These are phyloP conservation scores for Trichothecium roseum DNA, from an alignment of 2,329 filamentous ascomycete species.

Conservation along the genomic window DNA sequence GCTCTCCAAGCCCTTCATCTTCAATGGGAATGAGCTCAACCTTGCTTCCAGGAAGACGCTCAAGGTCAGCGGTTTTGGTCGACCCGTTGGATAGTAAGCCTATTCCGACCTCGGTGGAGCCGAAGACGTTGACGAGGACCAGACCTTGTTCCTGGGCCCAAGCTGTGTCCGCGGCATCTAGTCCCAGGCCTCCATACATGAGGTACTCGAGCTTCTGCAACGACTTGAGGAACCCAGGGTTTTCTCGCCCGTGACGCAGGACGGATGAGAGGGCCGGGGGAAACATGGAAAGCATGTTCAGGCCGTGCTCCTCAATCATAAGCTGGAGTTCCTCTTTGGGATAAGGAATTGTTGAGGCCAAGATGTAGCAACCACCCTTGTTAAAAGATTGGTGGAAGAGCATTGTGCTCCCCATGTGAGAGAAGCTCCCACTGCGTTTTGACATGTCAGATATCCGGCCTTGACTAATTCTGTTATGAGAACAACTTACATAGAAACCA, in stretches of 20 bases:
- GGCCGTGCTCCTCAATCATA: neutral
- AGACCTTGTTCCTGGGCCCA: neutral
- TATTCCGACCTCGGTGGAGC: neutral
- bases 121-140: neutral
- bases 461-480: no score
- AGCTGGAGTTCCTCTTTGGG: neutral
- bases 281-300: neutral
- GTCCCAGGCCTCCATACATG: neutral
- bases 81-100: neutral
- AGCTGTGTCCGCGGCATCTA: neutral
- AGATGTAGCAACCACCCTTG: neutral
- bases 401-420: constrained; percentile 1
- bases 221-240: neutral
- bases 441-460: neutral
- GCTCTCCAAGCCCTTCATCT: no score
- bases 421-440: neutral
- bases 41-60: no score
- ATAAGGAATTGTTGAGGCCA: neutral
- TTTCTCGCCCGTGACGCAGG: neutral
- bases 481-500: neutral
- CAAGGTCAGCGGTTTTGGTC: no score
- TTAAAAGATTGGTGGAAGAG: neutral
- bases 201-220: neutral
- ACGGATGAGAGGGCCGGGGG: neutral
- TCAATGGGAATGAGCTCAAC: no score